A percentile compares a stretch with the other conserved stretches of the same genome.
Evolutionary conservation across 2,329 filamentous ascomycete species (phyloP).

Genomic region (Diaporthe batatas): DNA sequence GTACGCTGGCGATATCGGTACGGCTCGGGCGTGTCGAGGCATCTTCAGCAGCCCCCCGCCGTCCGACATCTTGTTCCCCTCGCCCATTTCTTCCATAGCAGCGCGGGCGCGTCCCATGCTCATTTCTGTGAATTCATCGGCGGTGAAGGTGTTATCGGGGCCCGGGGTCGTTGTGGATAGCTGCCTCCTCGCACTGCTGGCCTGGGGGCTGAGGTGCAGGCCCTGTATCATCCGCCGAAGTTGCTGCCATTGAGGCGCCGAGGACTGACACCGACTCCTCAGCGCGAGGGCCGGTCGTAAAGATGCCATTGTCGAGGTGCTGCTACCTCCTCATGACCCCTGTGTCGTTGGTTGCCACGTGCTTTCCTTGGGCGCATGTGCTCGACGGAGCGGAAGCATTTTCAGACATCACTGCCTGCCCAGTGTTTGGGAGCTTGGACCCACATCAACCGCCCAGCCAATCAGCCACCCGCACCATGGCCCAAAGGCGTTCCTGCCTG

Average conservation of each 20-base stretch:
- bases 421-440: background rate
- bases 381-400: constrained; percentile 31
- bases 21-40: constrained; percentile 73
- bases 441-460: constrained; percentile 11
- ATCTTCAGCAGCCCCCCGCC: constrained; percentile 42
- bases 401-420: constrained; percentile 10
- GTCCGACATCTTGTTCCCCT: constrained; percentile 47
- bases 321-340: constrained; percentile 42
- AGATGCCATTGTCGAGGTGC: constrained; percentile 40
- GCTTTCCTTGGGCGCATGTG: constrained; percentile 14
- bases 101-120: constrained; percentile 13
- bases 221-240: constrained; percentile 39
- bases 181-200: constrained; percentile 35
- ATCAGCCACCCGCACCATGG: background rate
- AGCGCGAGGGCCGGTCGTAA: constrained; percentile 41
- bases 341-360: constrained; percentile 34
- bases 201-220: constrained; percentile 37
- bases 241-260: constrained; percentile 43
- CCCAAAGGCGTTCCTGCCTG: constrained; percentile 22
- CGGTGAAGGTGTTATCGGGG: background rate
- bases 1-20: constrained; percentile 92
- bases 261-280: constrained; percentile 38
- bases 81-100: constrained; percentile 37
- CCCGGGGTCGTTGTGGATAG: constrained; percentile 36
- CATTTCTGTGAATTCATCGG: constrained; percentile 30